Evolutionary conservation across 1,139 yeast species (phyloP).

Genomic region (Nadsonia starkeyi-henricii): DNA sequence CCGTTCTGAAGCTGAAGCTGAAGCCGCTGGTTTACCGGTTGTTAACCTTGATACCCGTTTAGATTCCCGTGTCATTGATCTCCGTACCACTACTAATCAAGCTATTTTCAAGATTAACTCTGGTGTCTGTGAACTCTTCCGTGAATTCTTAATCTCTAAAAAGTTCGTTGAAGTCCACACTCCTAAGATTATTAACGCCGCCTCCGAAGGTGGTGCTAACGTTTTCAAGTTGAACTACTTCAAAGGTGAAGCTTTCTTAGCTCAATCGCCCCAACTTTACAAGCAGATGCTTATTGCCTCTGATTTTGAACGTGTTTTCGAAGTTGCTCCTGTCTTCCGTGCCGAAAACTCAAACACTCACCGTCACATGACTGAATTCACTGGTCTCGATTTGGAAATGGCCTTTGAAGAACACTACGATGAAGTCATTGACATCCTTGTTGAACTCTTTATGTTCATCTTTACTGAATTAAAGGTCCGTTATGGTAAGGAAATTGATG

Average conservation of each 20-base stretch:
- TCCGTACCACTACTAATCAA: slow-evolving; percentile 93
- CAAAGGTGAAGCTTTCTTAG: slow-evolving; percentile 83
- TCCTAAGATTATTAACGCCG: slow-evolving; percentile 88
- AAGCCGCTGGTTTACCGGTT: slow-evolving; percentile 77
- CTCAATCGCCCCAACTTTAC: slow-evolving; percentile 96
- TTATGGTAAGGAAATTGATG: slow-evolving; percentile 69
- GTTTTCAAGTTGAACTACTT: slow-evolving; percentile 89
- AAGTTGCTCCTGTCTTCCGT: slow-evolving; percentile 94
- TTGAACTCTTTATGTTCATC: slow-evolving; percentile 77
- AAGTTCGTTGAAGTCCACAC: slow-evolving; percentile 87
- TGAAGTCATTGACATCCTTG: slow-evolving; percentile 75
- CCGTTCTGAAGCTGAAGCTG: slow-evolving; percentile 91
- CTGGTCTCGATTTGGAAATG: slow-evolving; percentile 96
- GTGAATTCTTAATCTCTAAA: slow-evolving; percentile 61
- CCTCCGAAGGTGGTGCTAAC: slow-evolving; percentile 96
- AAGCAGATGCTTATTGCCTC: slow-evolving; percentile 97
- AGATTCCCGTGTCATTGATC: slow-evolving; percentile 88
- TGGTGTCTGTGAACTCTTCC: slow-evolving; percentile 76
- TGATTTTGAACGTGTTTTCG: slow-evolving; percentile 91
- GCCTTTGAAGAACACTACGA: slow-evolving; percentile 96
- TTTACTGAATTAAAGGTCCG: slow-evolving; percentile 71
- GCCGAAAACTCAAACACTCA: slow-evolving; percentile 98
- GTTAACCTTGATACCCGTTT: slow-evolving; percentile 93
- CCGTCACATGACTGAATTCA: slow-evolving; percentile 98
- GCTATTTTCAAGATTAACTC: slow-evolving; percentile 90